These are phyloP conservation scores for Fusarium zealandicum DNA, from an alignment of 2,329 filamentous ascomycete genomes.

Conservation along the genomic window DNA sequence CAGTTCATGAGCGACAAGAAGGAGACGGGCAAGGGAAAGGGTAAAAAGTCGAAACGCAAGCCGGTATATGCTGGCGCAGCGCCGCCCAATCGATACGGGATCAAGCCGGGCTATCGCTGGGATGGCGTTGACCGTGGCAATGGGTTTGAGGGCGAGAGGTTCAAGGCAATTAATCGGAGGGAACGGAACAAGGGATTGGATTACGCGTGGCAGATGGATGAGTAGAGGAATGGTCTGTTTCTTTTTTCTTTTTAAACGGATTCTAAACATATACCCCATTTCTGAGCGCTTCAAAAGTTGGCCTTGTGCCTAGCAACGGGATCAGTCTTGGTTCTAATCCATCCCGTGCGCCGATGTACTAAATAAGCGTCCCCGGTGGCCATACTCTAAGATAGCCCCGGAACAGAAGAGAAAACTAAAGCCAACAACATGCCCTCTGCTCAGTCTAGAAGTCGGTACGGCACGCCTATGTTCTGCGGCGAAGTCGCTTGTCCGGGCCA, in stretches of 20 bases:
- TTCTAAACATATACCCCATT: constrained; percentile 38
- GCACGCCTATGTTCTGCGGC: constrained; percentile 47
- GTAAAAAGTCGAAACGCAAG: constrained; percentile 52
- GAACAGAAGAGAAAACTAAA: constrained; percentile 8
- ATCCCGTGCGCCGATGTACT: neutral
- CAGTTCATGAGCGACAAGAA: constrained; percentile 70
- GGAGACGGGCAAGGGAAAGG: constrained; percentile 39
- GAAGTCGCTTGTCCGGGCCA: constrained; percentile 61
- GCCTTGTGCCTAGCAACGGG: neutral
- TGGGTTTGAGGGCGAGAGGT: constrained; percentile 92
- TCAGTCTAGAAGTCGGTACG: constrained; percentile 1
- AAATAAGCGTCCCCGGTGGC: neutral
- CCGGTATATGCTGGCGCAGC: constrained; percentile 81
- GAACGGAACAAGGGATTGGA: constrained; percentile 80
- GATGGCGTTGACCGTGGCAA: constrained; percentile 95
- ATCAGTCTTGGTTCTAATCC: neutral
- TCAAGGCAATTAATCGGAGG: constrained; percentile 82
- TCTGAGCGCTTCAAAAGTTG: constrained; percentile 17
- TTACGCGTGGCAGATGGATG: constrained; percentile 97
- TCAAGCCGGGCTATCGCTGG: constrained; percentile 91
- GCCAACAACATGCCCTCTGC: constrained; percentile 6
- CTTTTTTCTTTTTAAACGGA: constrained; percentile 9
- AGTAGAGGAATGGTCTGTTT: constrained; percentile 55
- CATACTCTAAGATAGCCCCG: neutral
- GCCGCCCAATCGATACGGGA: constrained; percentile 91